These are phyloP conservation scores for Neurospora sp. DNA, from an alignment of 495 filamentous ascomycete species.

Conservation along the genomic window DNA sequence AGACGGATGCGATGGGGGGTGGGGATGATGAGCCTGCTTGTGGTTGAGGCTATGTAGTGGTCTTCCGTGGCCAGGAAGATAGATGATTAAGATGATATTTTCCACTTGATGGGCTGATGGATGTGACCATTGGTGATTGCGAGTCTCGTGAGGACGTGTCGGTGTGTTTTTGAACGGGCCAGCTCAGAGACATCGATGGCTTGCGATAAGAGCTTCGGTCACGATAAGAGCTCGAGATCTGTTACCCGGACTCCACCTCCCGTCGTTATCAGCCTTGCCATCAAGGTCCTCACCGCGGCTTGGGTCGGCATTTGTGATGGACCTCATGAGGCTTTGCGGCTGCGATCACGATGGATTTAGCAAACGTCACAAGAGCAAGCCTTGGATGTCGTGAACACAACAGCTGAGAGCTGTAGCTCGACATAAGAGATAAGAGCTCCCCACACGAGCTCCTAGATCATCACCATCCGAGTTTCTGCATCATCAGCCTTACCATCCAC, in stretches of 20 bases:
- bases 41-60: neutral
- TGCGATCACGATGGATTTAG: no score
- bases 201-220: neutral
- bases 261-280: neutral
- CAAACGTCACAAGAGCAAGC: no score
- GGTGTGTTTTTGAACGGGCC: neutral
- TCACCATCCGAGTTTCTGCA: no score
- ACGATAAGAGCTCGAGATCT: no score
- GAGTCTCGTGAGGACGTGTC: neutral
- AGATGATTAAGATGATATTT: neutral
- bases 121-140: neutral
- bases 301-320: neutral
- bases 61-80: neutral
- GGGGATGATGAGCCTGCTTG: neutral
- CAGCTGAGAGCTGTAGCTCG: no score
- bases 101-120: neutral
- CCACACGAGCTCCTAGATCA: neutral
- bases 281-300: neutral
- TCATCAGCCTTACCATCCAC: neutral
- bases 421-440: neutral
- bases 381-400: no score
- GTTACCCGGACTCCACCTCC: no score
- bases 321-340: no score
- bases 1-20: neutral
- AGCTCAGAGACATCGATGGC: neutral